These are phyloP conservation scores for Fusarium secorum DNA, from an alignment of 2,329 filamentous ascomycete genomes.

Conservation along the genomic window DNA sequence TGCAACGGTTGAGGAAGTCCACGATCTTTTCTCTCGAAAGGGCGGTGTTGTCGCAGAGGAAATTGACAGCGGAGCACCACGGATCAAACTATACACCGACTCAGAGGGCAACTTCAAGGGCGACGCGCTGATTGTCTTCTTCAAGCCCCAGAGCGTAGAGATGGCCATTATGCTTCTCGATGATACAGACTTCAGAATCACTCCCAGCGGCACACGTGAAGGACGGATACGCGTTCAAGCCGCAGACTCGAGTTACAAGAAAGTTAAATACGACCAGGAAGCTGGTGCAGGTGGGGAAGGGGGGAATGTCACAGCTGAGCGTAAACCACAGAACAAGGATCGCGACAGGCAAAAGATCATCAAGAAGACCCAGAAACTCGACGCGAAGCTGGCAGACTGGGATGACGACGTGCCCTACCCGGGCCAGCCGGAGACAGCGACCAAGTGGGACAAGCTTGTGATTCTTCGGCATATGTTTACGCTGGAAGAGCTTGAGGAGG, in stretches of 20 bases:
- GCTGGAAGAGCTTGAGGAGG: constrained; percentile 81
- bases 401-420: constrained; percentile 81
- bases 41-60: constrained; percentile 94
- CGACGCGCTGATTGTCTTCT: constrained; percentile 91
- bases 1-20: constrained; percentile 80
- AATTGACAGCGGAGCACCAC: constrained; percentile 84
- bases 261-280: constrained; percentile 71
- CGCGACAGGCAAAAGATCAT: constrained; percentile 90
- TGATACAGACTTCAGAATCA: constrained; percentile 80
- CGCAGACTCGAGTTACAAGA: constrained; percentile 93
- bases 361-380: constrained; percentile 87
- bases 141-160: constrained; percentile 90
- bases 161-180: constrained; percentile 84
- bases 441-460: constrained; percentile 79
- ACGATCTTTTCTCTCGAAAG: constrained; percentile 81
- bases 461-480: constrained; percentile 96
- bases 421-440: constrained; percentile 50
- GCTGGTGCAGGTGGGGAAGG: constrained; percentile 32
- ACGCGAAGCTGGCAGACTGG: constrained; percentile 94
- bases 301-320: constrained; percentile 44
- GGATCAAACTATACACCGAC: constrained; percentile 93
- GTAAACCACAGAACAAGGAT: constrained; percentile 59
- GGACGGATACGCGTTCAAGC: constrained; percentile 82
- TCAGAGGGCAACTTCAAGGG: constrained; percentile 87
- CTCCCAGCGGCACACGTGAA: constrained; percentile 56